A percentile compares a stretch with the other conserved stretches of the same genome.
Evolutionary conservation across 2,329 filamentous ascomycete genomes (phyloP).

Genomic region (Aquanectria penicillioides): DNA sequence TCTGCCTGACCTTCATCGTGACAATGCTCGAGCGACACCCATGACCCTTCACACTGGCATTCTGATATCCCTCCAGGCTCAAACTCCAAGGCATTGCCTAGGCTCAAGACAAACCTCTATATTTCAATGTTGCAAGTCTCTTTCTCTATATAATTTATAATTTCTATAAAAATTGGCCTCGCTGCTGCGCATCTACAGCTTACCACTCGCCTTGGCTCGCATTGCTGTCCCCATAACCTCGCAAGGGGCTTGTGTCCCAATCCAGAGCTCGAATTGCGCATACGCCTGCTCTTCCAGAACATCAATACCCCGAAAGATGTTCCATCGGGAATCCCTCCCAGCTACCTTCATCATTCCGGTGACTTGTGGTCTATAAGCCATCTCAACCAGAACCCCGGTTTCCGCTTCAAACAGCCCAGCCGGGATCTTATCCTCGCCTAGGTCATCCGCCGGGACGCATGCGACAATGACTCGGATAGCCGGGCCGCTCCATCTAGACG

Average conservation of each 20-base stretch:
- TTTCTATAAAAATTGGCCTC: too few species aligned
- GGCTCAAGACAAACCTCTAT: too few species aligned
- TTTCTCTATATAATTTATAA: too few species aligned
- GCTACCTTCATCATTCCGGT: constrained; percentile 23
- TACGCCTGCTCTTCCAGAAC: constrained; percentile 25
- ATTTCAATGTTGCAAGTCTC: too few species aligned
- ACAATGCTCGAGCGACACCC: too few species aligned
- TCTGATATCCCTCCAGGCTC: too few species aligned
- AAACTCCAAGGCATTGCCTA: too few species aligned
- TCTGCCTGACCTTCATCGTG: not conserved
- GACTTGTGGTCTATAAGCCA: constrained; percentile 22
- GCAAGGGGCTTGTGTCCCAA: constrained; percentile 1
- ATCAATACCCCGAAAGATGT: constrained; percentile 13
- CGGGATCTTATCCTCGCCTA: constrained; percentile 16
- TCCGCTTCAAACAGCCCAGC: not conserved
- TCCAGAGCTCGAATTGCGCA: constrained; percentile 25
- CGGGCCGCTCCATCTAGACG: not conserved
- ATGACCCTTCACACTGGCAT: too few species aligned
- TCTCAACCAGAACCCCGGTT: constrained; percentile 17
- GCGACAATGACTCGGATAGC: constrained; percentile 11
- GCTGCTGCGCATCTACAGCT: too few species aligned
- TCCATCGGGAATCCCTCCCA: not conserved
- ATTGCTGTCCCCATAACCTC: constrained; percentile 15
- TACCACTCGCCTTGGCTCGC: constrained; percentile 6
- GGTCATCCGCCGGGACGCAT: constrained; percentile 19